Evolutionary conservation across 257 asterid genomes (phyloP), one percentile per base, ranked within the genome.

Genomic region (Oldenlandia corymbosa): DNA sequence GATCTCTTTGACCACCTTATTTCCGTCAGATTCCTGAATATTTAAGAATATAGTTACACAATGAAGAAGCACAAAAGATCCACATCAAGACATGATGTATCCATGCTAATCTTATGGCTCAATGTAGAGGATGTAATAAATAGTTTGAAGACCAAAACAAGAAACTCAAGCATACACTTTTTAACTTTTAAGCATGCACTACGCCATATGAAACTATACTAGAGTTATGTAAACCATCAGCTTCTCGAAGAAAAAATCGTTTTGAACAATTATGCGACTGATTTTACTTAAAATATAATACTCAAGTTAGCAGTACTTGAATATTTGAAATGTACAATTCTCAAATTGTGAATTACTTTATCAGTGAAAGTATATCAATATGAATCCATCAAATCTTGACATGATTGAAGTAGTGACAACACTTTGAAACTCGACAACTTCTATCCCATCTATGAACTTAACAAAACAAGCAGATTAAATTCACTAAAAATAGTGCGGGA

Each of bases 21-120:
- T 84, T 71, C 96, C 97, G 78, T 87, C 88, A n/a, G 83, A 72
- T 66, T 85, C 95, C 97, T 90, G 34, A 45, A 23, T 26, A 54
- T 53, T 64, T 10, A 36, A 62, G 21, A 39, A 60, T 27, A 45
- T 5, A 30, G 42, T 32, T 65, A 26, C 50, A 55, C 24, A 31
- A 10, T 57, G 59, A 67, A 32, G 9, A 39, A 41, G 46, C 17
- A 10, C 28, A 48, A 43, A 53, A 49, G 13, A 17, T 60, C 14
- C n/a, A 23, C 27, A 20, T 12, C 65, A 60, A 46, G 47, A 42
- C 24, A 52, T 20, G 46, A 24, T 1, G 36, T 45, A 37, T 17
- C 21, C 52, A 56, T 7, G 58, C 30, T 17, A 52, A 30, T 45
- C 14, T 32, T 21, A 30, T 23, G 21, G 16, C 6, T 36, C 11